These are phyloP conservation scores for Cryptococcus sp. DNA, from an alignment of 1,284 basidiomycete genomes.

Conservation along the genomic window DNA sequence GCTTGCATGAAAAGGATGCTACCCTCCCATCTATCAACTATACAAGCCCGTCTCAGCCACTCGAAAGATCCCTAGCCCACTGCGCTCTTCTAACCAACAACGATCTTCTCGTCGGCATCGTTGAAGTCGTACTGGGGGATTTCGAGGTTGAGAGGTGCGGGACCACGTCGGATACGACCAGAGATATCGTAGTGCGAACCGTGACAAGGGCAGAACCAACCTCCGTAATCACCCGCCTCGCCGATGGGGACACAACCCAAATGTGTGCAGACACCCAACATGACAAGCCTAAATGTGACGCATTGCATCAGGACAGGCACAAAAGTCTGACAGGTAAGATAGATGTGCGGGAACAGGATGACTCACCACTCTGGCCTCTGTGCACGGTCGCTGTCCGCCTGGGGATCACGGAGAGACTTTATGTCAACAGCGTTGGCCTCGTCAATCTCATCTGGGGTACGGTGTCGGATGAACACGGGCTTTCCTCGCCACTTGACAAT, in stretches of 20 bases:
- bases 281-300: slow-evolving; percentile 63
- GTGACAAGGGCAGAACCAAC: slow-evolving; percentile 99
- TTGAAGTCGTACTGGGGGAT: slow-evolving; percentile 84
- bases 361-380: slow-evolving; percentile 93
- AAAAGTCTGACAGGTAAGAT: too few species aligned
- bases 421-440: slow-evolving; percentile 86
- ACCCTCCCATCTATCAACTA: slow-evolving; percentile 1
- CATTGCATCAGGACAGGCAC: too few species aligned
- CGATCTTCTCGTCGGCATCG: slow-evolving; percentile 81
- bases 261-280: slow-evolving; percentile 98
- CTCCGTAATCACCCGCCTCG: slow-evolving; percentile 96
- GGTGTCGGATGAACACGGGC: slow-evolving; percentile 98
- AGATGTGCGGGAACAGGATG: not conserved
- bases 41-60: not conserved
- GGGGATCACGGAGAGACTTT: slow-evolving; percentile 87
- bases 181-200: slow-evolving; percentile 89
- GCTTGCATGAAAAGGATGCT: not conserved
- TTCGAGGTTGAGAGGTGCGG: slow-evolving; percentile 94
- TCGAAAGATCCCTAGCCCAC: not conserved
- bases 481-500: slow-evolving; percentile 99
- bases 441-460: slow-evolving; percentile 87
- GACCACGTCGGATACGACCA: slow-evolving; percentile 91
- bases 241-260: slow-evolving; percentile 98
- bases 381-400: slow-evolving; percentile 81
- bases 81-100: slow-evolving; percentile 71